Conservation (phyloP, 2,329 filamentous ascomycete genomes). For the Alternaria atra region DNA sequence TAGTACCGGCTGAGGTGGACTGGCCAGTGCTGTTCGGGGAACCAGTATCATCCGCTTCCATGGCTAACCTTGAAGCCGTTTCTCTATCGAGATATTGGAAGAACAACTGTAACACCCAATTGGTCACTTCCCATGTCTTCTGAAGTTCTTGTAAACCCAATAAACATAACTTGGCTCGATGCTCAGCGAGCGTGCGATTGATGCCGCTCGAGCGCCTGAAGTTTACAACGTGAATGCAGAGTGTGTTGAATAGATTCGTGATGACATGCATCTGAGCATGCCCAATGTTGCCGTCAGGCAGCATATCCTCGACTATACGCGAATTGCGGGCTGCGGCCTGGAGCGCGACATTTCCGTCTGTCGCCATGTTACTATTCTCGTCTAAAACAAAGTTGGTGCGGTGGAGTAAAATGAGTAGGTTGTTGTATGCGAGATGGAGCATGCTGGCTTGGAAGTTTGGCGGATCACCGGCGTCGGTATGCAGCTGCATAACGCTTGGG, state of each 20-base stretch:
- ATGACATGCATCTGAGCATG: constrained; percentile 60
- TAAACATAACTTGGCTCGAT: constrained; percentile 59
- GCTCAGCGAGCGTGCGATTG: constrained; percentile 57
- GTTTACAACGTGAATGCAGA: constrained; percentile 60
- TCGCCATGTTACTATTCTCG: constrained; percentile 42
- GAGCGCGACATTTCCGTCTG: constrained; percentile 53
- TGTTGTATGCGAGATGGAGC: constrained; percentile 59
- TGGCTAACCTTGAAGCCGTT: constrained; percentile 52
- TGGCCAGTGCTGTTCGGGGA: constrained; percentile 22
- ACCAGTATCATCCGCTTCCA: constrained; percentile 38
- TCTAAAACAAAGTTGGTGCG: constrained; percentile 55
- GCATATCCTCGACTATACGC: constrained; percentile 60
- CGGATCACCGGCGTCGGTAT: constrained; percentile 38
- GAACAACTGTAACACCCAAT: constrained; percentile 60
- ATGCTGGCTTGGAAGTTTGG: constrained; percentile 51
- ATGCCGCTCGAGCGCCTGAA: constrained; percentile 51
- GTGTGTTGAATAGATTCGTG: constrained; percentile 59
- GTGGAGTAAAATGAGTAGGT: constrained; percentile 58
- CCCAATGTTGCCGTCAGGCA: constrained; percentile 55
- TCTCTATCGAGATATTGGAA: constrained; percentile 59
- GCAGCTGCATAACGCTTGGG: constrained; percentile 48
- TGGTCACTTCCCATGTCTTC: constrained; percentile 60
- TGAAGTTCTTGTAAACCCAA: constrained; percentile 60
- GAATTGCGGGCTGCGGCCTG: constrained; percentile 59
- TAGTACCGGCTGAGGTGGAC: constrained; percentile 14